Conservation (phyloP, 345 rosid genomes). For the Xanthoceras sorbifolium region DNA sequence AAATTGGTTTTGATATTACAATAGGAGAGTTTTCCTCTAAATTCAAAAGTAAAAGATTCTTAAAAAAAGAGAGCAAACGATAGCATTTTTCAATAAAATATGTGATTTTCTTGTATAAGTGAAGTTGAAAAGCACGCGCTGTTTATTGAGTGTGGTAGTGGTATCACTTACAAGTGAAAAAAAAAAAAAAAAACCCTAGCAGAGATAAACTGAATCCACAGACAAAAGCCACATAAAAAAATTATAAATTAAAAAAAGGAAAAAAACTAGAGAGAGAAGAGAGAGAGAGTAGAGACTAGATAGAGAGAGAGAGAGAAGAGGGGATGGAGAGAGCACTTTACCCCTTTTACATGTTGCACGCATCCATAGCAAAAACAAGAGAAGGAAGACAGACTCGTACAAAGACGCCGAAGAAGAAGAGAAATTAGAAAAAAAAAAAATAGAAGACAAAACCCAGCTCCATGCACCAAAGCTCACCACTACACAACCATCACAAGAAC, state of each 20-base stretch:
- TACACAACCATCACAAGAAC: conserved; percentile 12
- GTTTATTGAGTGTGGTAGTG: conserved; percentile 4
- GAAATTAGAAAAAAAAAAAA: neutral
- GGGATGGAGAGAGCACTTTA: conserved; percentile 32
- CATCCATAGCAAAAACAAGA: conserved; percentile 50
- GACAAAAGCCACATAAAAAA: conserved; percentile 39
- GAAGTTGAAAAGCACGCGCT: conserved; percentile 18
- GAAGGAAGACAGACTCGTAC: conserved; percentile 33
- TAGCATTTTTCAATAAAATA: too few relatives aligned
- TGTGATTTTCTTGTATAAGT: too few relatives aligned
- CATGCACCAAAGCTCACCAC: neutral
- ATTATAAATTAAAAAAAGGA: neutral
- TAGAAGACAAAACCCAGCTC: neutral
- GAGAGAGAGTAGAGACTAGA: conserved; percentile 21
- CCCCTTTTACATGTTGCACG: conserved; percentile 63
- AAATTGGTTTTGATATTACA: too few relatives aligned
- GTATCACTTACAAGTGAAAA: neutral
- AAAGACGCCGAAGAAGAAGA: conserved; percentile 16
- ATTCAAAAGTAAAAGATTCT: too few relatives aligned
- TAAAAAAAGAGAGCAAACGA: too few relatives aligned
- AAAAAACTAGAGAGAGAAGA: neutral
- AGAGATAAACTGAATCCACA: conserved; percentile 30
- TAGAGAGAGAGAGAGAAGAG: conserved; percentile 27
- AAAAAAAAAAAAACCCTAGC: conserved; percentile 21
- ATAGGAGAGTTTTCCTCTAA: too few relatives aligned